Conservation (phyloP, 225 moss, liverwort and hornwort genomes). For the Anthoceros angustus region DNA sequence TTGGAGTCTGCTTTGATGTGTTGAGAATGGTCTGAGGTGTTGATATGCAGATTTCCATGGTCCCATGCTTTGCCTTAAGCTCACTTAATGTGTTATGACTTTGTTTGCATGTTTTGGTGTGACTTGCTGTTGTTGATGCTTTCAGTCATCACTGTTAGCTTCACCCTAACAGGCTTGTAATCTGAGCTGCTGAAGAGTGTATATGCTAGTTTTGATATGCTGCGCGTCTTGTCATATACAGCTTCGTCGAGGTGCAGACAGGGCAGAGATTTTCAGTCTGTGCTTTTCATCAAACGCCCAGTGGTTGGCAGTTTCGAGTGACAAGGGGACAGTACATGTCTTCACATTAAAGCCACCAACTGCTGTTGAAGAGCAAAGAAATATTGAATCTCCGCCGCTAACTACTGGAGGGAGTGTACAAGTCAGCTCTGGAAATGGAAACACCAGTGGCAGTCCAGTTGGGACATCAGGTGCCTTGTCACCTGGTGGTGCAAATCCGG, state of each 20-base stretch:
- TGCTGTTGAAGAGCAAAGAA: conserved; percentile 23
- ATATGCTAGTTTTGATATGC: conserved; percentile 1
- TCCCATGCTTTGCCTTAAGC: neutral
- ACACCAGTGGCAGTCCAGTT: conserved; percentile 23
- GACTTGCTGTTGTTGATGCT: neutral
- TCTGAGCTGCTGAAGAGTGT: neutral
- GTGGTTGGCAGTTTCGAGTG: conserved; percentile 72
- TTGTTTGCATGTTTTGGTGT: neutral
- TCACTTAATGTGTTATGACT: neutral
- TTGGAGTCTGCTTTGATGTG: too few relatives aligned
- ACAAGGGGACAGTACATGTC: conserved; percentile 76
- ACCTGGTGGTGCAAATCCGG: conserved; percentile 33
- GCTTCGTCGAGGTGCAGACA: conserved; percentile 72
- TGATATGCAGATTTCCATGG: neutral
- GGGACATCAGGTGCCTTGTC: conserved; percentile 18
- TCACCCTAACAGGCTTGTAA: conserved; percentile 6
- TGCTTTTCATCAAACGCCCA: conserved; percentile 59
- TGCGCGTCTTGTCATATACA: conserved; percentile 9
- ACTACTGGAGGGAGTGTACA: conserved; percentile 17
- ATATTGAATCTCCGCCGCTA: conserved; percentile 16
- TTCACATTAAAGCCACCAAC: conserved; percentile 40
- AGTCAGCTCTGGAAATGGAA: conserved; percentile 7
- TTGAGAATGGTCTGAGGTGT: too few relatives aligned
- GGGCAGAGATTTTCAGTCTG: conserved; percentile 67
- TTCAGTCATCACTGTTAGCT: neutral